Evolutionary conservation across 495 filamentous ascomycete genomes (phyloP).

Genomic region (Hamigera avellanea): DNA sequence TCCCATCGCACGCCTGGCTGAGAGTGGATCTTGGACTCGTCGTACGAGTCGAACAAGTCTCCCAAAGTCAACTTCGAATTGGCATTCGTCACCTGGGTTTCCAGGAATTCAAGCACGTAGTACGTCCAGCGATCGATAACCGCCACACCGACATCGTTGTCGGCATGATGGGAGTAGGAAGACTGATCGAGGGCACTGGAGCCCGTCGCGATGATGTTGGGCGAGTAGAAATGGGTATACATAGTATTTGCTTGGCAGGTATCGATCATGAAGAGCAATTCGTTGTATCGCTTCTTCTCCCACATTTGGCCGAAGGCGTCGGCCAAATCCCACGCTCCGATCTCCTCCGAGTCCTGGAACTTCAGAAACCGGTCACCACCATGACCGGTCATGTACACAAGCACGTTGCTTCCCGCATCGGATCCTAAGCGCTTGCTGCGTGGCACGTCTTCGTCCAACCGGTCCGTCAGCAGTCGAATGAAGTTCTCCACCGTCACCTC

Average conservation of each 20-base stretch:
- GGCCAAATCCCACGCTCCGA: constrained; percentile 88
- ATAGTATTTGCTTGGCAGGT: constrained; percentile 99
- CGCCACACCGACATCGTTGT: constrained; percentile 94
- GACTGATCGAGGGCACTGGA: constrained; percentile 89
- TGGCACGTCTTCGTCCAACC: constrained; percentile 85
- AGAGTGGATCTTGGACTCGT: constrained; percentile 86
- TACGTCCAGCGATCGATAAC: constrained; percentile 99
- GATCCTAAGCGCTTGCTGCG: constrained; percentile 84
- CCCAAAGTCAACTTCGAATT: constrained; percentile 78
- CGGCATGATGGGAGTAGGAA: constrained; percentile 91
- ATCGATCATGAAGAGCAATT: constrained; percentile 99
- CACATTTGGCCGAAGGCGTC: constrained; percentile 99
- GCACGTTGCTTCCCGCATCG: constrained; percentile 87
- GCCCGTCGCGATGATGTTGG: constrained; percentile 93
- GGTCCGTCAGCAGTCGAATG: constrained; percentile 87
- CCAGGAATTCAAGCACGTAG: constrained; percentile 94
- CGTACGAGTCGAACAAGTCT: constrained; percentile 91
- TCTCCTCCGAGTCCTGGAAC: constrained; percentile 97
- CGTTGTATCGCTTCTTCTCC: constrained; percentile 95
- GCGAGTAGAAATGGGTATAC: constrained; percentile 95
- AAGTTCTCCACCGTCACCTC: constrained; percentile 99
- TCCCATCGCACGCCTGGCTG: constrained; percentile 90
- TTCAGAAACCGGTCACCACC: constrained; percentile 98
- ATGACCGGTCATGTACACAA: constrained; percentile 98
- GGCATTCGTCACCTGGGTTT: constrained; percentile 74